Evolutionary conservation across 139 green algal species (phyloP), one percentile per base, ranked within the genome.

Genomic region (Chlamydomonas sphaeroides): DNA sequence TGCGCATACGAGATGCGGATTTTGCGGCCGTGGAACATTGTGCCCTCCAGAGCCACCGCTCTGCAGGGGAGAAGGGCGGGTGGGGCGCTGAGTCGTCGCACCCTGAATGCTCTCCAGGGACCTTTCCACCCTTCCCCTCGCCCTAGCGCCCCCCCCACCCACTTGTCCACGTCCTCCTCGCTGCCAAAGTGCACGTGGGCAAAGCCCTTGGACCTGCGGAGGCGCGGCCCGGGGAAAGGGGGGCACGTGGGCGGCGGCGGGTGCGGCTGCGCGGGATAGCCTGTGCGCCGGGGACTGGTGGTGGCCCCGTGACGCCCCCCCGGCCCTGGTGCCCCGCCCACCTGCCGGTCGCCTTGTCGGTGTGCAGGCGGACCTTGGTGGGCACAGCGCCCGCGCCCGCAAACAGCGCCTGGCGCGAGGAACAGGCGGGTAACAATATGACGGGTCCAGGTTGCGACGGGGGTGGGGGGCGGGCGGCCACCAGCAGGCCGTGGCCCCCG

Each of bases 171-270:
- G 8, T 85, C 85, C 11, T 77, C 68, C 49, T 89, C 89, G 70
- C 91, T 87, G 57, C 35, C 70, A 78, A 98, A 98, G 87, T 98
- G 95, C 56, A 98, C 90, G 88, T 98, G 95, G 0, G 95, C 95
- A 85, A 93, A 98, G 65, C 95, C 95, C 79, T 95, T 96, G 72
- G 88, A 91, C 49, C 71, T 70, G 72, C 38, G 38, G 23, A 35
- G 20, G 15, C 7, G n/a, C 11, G 15, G 35, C 4, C 28, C 35
- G 35, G 35, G 11, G 65, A 28, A 15, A 15, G 63, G n/a, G 61
- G 61, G n/a, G 30, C 5, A 14, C 4, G 61, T 21, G 30, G 61
- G n/a, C 20, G n/a, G n/a, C 5, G 30, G 11, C 45, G 45, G 5
- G 53, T n/a, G 53, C 53, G 53, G 78, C 83, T 53, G 45, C 11